These are phyloP conservation scores for Tremella yokohamensis DNA, from an alignment of 768 basidiomycete genomes.

Conservation along the genomic window DNA sequence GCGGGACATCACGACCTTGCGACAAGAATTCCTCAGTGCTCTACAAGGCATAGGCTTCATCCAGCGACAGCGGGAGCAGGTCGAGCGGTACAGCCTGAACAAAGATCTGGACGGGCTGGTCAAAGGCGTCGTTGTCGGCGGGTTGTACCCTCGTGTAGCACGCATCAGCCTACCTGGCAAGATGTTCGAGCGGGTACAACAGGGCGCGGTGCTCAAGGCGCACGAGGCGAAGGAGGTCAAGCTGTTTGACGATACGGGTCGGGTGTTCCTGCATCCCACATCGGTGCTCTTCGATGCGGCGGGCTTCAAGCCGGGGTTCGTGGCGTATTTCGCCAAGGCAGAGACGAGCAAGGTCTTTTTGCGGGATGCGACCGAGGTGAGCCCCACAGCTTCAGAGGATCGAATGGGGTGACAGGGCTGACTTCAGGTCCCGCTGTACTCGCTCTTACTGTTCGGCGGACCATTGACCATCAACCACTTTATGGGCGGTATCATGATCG, in stretches of 20 bases:
- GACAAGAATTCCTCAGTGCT: slow-evolving; percentile 70
- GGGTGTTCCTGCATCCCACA: slow-evolving; percentile 62
- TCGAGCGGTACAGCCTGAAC: slow-evolving; percentile 61
- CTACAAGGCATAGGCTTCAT: slow-evolving; percentile 70
- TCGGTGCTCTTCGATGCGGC: slow-evolving; percentile 72
- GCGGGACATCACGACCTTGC: slow-evolving; percentile 72
- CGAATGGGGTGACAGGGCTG: background rate
- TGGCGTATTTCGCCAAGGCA: slow-evolving; percentile 79
- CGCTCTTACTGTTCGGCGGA: slow-evolving; percentile 78
- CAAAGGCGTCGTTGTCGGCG: slow-evolving; percentile 79
- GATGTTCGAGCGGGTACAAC: slow-evolving; percentile 79
- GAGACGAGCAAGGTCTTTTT: slow-evolving; percentile 76
- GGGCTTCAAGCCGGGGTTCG: slow-evolving; percentile 71
- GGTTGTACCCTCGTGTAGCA: slow-evolving; percentile 79
- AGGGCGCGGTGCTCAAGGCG: slow-evolving; percentile 74
- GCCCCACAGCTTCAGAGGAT: slow-evolving; percentile 16
- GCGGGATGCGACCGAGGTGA: slow-evolving; percentile 79
- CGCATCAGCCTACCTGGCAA: slow-evolving; percentile 69
- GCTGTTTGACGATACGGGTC: slow-evolving; percentile 64
- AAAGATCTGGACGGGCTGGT: slow-evolving; percentile 67
- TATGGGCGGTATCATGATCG: slow-evolving; percentile 65
- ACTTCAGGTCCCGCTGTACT: slow-evolving; percentile 76
- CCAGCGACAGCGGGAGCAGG: slow-evolving; percentile 4
- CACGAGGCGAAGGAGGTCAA: slow-evolving; percentile 80
- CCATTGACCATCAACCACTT: slow-evolving; percentile 73